A percentile compares a stretch with the other conserved stretches of the same genome.
Conservation (phyloP, 805 yeast species). For the Ogataea saltuana region DNA sequence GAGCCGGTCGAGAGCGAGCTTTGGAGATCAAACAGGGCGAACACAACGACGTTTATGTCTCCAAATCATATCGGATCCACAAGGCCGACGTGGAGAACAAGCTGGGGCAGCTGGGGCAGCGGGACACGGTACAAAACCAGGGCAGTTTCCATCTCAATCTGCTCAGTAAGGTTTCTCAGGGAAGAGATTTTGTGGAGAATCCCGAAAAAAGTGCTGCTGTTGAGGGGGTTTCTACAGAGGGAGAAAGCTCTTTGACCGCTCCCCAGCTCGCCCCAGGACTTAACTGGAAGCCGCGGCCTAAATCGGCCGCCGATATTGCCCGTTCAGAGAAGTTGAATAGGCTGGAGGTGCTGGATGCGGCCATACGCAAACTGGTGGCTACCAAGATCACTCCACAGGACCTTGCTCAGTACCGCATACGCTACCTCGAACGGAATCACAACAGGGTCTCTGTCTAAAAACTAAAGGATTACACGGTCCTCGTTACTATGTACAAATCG, state of each 20-base stretch:
- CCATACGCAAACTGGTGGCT: conserved; percentile 12
- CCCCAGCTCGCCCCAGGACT: conserved; percentile 46
- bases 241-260: conserved; percentile 15
- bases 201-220: neutral
- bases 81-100: conserved; percentile 27
- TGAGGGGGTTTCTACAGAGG: neutral
- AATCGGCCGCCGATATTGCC: no score
- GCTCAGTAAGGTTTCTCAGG: neutral
- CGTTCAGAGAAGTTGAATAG: no score
- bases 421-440: conserved; percentile 23
- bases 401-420: conserved; percentile 19
- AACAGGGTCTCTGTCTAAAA: neutral
- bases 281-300: conserved; percentile 25
- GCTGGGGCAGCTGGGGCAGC: conserved; percentile 13
- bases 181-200: neutral
- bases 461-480: no score
- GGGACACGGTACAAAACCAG: neutral
- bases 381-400: conserved; percentile 22
- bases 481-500: neutral
- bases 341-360: conserved; percentile 7
- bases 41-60: conserved; percentile 46
- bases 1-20: conserved; percentile 39
- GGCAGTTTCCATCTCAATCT: neutral
- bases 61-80: conserved; percentile 45
- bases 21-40: conserved; percentile 45